Percentiles rank a stretch among this genome's conserved stretches.
phyloP scores from a whole-genome alignment of 768 basidiomycete genomes.

The Cystobasidiopsis lactophilus region DNA sequence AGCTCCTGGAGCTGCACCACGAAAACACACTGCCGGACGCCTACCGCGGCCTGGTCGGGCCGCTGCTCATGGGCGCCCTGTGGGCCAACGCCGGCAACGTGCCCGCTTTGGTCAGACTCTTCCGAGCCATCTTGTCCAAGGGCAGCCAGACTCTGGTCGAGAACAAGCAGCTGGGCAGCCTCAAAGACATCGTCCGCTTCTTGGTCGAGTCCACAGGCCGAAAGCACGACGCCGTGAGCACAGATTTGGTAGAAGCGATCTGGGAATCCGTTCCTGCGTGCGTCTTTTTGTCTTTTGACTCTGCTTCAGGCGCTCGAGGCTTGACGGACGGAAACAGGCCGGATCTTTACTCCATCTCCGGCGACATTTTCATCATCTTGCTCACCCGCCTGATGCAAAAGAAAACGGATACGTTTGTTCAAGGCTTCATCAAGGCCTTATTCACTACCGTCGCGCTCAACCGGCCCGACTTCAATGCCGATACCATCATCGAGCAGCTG shows the following conservation, averaged over 20 bases:
- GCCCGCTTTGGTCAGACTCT: conserved; percentile 69
- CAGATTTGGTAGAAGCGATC: conserved; percentile 63
- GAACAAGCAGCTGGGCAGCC: conserved; percentile 46
- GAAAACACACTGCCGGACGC: conserved; percentile 37
- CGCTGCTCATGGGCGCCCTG: conserved; percentile 57
- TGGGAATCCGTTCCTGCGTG: conserved; percentile 53
- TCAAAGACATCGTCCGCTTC: conserved; percentile 79
- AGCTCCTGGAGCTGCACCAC: conserved; percentile 70
- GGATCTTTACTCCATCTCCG: conserved; percentile 45
- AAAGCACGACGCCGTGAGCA: conserved; percentile 70
- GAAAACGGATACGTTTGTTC: conserved; percentile 72
- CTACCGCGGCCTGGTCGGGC: conserved; percentile 56
- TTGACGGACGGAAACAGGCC: not conserved
- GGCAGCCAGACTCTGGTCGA: conserved; percentile 46
- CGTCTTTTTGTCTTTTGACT: no score
- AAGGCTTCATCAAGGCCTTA: conserved; percentile 59
- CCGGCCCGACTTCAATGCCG: conserved; percentile 49
- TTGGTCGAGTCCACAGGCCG: conserved; percentile 52
- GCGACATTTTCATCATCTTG: conserved; percentile 44
- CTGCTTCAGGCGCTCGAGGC: no score
- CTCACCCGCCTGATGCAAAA: conserved; percentile 65
- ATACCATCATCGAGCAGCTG: conserved; percentile 51
- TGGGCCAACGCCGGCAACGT: conserved; percentile 93
- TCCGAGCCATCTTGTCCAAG: conserved; percentile 58
- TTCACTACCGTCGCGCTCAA: conserved; percentile 53